Percentiles rank a stretch among this genome's conserved stretches.
Conservation (phyloP, 768 basidiomycete genomes). For the Trametes maxima region DNA sequence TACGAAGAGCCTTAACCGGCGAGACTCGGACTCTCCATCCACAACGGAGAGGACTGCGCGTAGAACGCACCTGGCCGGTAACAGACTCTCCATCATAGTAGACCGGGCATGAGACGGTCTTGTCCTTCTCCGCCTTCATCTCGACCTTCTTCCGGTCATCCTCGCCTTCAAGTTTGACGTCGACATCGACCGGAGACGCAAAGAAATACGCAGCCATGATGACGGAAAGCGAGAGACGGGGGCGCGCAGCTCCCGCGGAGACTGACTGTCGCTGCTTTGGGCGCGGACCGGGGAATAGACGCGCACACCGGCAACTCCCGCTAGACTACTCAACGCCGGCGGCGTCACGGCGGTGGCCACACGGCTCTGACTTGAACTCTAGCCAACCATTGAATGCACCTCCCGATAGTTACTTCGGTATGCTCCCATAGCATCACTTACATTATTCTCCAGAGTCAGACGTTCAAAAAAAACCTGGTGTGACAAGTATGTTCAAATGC, state of each 20-base stretch:
- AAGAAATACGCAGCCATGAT: slow-evolving; percentile 83
- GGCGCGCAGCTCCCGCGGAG: slow-evolving; percentile 9
- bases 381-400: too few relatives aligned
- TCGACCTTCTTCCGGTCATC: slow-evolving; percentile 89
- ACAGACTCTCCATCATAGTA: slow-evolving; percentile 97
- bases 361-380: too few relatives aligned
- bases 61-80: slow-evolving; percentile 68
- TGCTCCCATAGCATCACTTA: too few relatives aligned
- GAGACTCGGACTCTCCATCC: neutral
- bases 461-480: too few relatives aligned
- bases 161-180: slow-evolving; percentile 86
- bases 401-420: too few relatives aligned
- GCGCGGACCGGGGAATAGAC: neutral
- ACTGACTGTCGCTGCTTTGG: neutral
- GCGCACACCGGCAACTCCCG: neutral
- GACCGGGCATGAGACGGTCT: slow-evolving; percentile 81
- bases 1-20: slow-evolving; percentile 32
- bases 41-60: neutral
- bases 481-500: too few relatives aligned
- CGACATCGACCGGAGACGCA: slow-evolving; percentile 86
- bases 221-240: neutral
- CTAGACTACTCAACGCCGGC: too few relatives aligned
- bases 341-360: too few relatives aligned
- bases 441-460: too few relatives aligned
- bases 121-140: slow-evolving; percentile 87